Base-by-base conservation (phyloP, 805 yeast genomes). In the Yamadazyma paraphyllophila region DNA sequence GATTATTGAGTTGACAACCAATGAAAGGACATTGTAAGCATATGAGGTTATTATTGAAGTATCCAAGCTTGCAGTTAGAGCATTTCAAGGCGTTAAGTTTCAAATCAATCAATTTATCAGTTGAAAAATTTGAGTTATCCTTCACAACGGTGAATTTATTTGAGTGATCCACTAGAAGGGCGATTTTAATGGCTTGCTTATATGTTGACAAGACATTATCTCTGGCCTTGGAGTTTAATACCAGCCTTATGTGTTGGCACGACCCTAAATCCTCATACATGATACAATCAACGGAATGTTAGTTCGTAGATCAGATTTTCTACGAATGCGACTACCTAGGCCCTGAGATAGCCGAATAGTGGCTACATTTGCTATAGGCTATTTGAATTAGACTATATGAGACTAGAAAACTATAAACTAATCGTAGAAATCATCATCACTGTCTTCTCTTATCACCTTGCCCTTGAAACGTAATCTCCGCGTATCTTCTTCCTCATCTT, bases 21-120 rank as follows among this genome's bases (percentile, higher is more conserved):
- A 83, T 80, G 58, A 80, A 81, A 1, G 90, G 85, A 59, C 95
- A 87, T 58, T 85, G 91, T 33, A 87, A 61, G 61, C 96, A 87
- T 17, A 70, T 66, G 73, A 85, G 77, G 55, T 74, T 82, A 17
- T 70, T 55, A 49, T 71, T 57, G 56, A 74, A 70, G 53, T 73
- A 61, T 37, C 58, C 58, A 20, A 67, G 54, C 8, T 63, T 56
- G 54, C 88, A 82, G 29, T 72, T 76, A 17, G 76, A 65, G 55
- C 89, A 82, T 47, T 66, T 66, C 24, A 81, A 58, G 2, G 80
- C 71, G 34, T 62, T 65, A 2, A 74, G 55, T 54, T 76, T 74
- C 43, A 76, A 58, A 27, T 61, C 66, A 39, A 69, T 52, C 33
- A 82, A 59, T 42, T 66, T 65, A 11, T 53, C 55, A 33, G 57